Conservation (phyloP, 768 basidiomycete genomes). For the Agaricus sinodeliciosus region DNA sequence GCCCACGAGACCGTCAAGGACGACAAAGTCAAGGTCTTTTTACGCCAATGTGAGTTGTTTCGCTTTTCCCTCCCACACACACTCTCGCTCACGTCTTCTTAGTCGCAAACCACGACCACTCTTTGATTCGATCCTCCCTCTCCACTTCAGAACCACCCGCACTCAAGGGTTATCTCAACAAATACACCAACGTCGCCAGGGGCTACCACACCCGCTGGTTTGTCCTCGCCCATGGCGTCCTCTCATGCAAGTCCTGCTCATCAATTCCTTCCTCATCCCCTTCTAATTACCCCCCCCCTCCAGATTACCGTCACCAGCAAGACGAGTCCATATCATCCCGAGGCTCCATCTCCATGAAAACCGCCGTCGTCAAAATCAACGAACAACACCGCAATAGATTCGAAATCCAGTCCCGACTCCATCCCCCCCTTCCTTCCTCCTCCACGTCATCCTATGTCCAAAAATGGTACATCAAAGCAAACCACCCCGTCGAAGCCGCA, state of each 20-base stretch:
- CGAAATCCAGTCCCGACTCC: conserved; percentile 58
- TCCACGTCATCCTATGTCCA: conserved; percentile 41
- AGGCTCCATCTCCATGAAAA: conserved; percentile 85
- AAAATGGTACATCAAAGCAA: conserved; percentile 81
- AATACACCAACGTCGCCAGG: conserved; percentile 88
- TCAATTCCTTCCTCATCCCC: background rate
- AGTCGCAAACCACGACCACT: conserved; percentile 76
- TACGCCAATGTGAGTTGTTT: conserved; percentile 67
- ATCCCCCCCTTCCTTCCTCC: conserved; percentile 23
- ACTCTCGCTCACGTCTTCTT: background rate
- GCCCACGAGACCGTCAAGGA: conserved; percentile 66
- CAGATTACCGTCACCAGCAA: conserved; percentile 83
- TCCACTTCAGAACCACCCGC: conserved; percentile 46
- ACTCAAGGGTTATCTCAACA: conserved; percentile 77
- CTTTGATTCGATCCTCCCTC: conserved; percentile 45
- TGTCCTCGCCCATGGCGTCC: conserved; percentile 74
- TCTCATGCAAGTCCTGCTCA: conserved; percentile 60
- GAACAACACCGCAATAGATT: conserved; percentile 63
- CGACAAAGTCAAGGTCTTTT: conserved; percentile 74
- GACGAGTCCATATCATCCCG: conserved; percentile 83
- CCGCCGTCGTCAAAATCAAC: conserved; percentile 55
- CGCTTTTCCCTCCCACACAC: background rate
- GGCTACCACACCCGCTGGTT: conserved; percentile 93
- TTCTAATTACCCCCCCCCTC: background rate
- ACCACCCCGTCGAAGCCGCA: conserved; percentile 83